These are phyloP conservation scores for Auricularia sp. DNA, from an alignment of 768 basidiomycete species.

Conservation along the genomic window DNA sequence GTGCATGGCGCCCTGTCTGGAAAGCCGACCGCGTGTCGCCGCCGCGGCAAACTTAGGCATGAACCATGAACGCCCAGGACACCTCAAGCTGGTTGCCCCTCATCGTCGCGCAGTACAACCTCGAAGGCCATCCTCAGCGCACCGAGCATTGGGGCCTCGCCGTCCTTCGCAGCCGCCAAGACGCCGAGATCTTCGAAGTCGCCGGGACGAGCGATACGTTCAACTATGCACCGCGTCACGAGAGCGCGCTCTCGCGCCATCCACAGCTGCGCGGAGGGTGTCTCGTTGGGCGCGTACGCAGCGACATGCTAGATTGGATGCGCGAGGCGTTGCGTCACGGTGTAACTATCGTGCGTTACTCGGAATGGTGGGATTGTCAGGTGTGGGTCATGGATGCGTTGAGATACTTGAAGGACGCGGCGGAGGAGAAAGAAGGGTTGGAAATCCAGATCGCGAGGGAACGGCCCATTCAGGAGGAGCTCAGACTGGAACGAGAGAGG, in stretches of 20 bases:
- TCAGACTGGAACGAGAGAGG: background rate
- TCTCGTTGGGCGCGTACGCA: background rate
- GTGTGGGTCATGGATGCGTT: background rate
- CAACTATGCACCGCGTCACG: background rate
- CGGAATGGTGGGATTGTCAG: background rate
- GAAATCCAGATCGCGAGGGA: background rate
- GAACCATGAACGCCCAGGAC: no score
- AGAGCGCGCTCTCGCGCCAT: background rate
- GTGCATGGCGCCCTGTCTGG: background rate
- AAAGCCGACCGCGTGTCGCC: background rate
- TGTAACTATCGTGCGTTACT: background rate
- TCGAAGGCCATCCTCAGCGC: background rate
- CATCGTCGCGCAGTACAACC: background rate
- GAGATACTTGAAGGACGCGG: background rate
- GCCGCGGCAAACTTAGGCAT: no score
- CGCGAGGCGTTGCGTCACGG: background rate
- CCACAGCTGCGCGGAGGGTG: background rate
- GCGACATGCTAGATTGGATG: background rate
- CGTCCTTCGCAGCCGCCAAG: background rate
- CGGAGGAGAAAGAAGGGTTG: background rate
- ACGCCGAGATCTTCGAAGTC: background rate
- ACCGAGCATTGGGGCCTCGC: background rate
- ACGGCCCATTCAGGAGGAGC: background rate
- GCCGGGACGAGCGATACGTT: background rate
- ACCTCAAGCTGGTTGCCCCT: background rate